Base-by-base conservation (phyloP, 352 stramenopile species). In the Thalassiosira ordinaria region DNA sequence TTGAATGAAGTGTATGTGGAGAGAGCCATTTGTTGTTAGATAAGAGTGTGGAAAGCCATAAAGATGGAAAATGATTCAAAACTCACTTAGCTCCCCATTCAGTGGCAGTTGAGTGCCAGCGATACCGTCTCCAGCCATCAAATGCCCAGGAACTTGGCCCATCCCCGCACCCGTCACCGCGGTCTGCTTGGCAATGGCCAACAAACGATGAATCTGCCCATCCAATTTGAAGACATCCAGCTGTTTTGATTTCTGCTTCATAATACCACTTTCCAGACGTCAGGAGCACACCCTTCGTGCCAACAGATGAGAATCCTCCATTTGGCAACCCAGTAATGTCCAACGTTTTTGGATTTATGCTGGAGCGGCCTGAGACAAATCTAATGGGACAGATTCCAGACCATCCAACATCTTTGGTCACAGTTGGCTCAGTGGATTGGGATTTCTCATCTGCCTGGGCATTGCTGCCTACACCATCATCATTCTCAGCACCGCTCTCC, bases 191-290 rank as follows among this genome's bases (percentile, higher is more conserved):
- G 29, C 88, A 95, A 70, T 95, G 88, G 26, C 88, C 86, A 37
- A 78, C 80, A 80, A 95, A 93, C 51, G 83, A 92, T 31, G 82
- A 86, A 84, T 95, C 90, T n/a, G 85, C 90, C 89, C 89, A 95
- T 41, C 91, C 91, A 67, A 95, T 92, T 67, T 95, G 88, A 53
- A 95, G 57, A 77, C 91, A 95, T 29, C 89, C 89, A 53, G 89
- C 83, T 41, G 89, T 94, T 65, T 89, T 69, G 14, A 95, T 84
- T 53, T 91, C 83, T 29, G 82, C 84, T 80, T 95, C 91, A 74
- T 95, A 95, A 67, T 95, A 95, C 88, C 89, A 95, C 79, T 92
- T 93, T 39, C 89, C 89, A 63, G 68, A 75, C 41, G 84, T 91
- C 11, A 95, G 65, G 0, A 95, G 67, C 11, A 93, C 71, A 29